Evolutionary conservation across 2,329 filamentous ascomycete genomes (phyloP).

Genomic region (Nothophoma quercina): DNA sequence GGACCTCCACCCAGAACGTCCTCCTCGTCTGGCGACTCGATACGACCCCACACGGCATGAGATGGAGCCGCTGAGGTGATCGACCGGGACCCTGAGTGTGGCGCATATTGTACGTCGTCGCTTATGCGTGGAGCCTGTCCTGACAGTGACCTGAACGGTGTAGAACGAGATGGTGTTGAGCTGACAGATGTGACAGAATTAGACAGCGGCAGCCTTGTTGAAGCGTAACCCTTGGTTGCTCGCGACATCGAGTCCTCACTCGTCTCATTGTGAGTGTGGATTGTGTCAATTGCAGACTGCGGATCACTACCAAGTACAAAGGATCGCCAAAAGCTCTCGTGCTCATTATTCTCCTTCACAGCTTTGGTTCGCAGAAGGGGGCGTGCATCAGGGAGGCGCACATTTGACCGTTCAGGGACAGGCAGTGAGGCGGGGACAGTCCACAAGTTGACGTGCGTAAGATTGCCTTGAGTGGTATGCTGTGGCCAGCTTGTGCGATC

Average conservation of each 20-base stretch:
- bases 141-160: conserved; percentile 27
- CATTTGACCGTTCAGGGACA: conserved; percentile 23
- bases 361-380: background rate
- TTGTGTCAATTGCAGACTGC: conserved; percentile 9
- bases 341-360: conserved; percentile 17
- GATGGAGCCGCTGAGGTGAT: conserved; percentile 25
- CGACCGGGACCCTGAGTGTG: conserved; percentile 24
- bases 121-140: conserved; percentile 27
- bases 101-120: conserved; percentile 32
- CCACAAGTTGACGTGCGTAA: conserved; percentile 25
- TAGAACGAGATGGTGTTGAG: conserved; percentile 14
- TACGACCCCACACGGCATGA: conserved; percentile 11
- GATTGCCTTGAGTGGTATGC: conserved; percentile 33
- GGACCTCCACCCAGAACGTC: conserved; percentile 14
- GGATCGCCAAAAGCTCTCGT: conserved; percentile 43
- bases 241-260: conserved; percentile 12
- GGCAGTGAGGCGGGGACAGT: conserved; percentile 37
- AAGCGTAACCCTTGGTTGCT: conserved; percentile 20
- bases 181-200: conserved; percentile 28
- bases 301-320: conserved; percentile 41
- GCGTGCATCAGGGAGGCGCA: conserved; percentile 8
- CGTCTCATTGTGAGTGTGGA: conserved; percentile 1
- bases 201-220: conserved; percentile 26
- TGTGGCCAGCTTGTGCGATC: conserved; percentile 33
- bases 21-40: conserved; percentile 8